phyloP scores from a whole-genome alignment of 2,329 filamentous ascomycete genomes.

The Aspergillus carbonarius region DNA sequence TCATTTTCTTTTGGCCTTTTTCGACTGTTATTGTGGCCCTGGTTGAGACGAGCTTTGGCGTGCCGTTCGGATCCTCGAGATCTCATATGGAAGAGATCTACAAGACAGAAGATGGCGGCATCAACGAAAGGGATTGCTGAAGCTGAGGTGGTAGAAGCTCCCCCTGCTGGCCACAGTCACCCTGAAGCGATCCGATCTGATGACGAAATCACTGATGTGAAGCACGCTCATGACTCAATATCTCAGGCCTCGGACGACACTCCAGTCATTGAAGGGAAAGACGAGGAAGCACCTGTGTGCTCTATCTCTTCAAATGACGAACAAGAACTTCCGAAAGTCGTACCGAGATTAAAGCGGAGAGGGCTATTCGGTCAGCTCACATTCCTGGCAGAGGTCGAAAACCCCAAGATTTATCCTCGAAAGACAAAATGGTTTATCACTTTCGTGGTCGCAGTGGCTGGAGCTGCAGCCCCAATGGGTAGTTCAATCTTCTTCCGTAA shows the following conservation, averaged over 20 bases:
- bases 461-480: slow-evolving; percentile 76
- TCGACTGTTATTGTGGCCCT: not conserved
- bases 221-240: slow-evolving; percentile 16
- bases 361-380: slow-evolving; percentile 71
- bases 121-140: not conserved
- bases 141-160: not conserved
- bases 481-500: slow-evolving; percentile 79
- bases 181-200: not conserved
- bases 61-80: not conserved
- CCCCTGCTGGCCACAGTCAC: not conserved
- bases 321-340: slow-evolving; percentile 42
- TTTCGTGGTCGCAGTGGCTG: slow-evolving; percentile 72
- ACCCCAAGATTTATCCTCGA: slow-evolving; percentile 70
- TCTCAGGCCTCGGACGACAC: slow-evolving; percentile 11
- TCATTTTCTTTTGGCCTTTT: not conserved
- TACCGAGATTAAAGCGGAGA: slow-evolving; percentile 59
- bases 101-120: not conserved
- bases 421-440: slow-evolving; percentile 85
- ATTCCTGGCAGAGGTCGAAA: slow-evolving; percentile 74
- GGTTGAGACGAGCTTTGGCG: not conserved
- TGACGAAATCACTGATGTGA: not conserved
- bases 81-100: not conserved
- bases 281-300: slow-evolving; percentile 21
- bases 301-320: slow-evolving; percentile 20
- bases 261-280: slow-evolving; percentile 18